Evolutionary conservation across 768 basidiomycete species (phyloP).

Genomic region (Cystofilobasidium bisporidii): DNA sequence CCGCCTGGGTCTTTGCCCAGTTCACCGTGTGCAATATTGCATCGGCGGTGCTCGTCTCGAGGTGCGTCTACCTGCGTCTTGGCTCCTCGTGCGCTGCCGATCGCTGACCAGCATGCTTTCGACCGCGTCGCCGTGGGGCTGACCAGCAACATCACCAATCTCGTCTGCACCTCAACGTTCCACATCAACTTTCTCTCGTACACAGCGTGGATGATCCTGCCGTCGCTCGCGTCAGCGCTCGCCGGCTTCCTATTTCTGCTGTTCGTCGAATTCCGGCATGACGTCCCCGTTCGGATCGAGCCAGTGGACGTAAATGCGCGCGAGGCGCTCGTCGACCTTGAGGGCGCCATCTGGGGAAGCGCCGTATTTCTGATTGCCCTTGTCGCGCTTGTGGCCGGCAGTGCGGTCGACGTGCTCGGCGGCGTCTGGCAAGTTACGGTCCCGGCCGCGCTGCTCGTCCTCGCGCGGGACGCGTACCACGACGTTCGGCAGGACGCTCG

Average conservation of each 20-base stretch:
- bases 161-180: constrained; percentile 56
- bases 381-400: constrained; percentile 62
- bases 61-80: not conserved
- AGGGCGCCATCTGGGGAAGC: constrained; percentile 65
- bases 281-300: constrained; percentile 29
- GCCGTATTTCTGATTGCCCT: constrained; percentile 58
- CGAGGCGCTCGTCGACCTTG: constrained; percentile 59
- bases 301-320: constrained; percentile 44
- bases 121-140: not conserved
- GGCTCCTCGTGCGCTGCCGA: too few relatives aligned
- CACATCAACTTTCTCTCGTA: constrained; percentile 63
- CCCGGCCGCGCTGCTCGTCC: constrained; percentile 66
- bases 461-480: constrained; percentile 53
- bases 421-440: constrained; percentile 52
- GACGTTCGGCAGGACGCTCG: constrained; percentile 32
- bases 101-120: too few relatives aligned
- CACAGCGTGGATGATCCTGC: constrained; percentile 72
- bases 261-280: constrained; percentile 31
- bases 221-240: constrained; percentile 58
- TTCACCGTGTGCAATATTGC: constrained; percentile 62
- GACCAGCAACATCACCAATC: constrained; percentile 80
- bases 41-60: constrained; percentile 58
- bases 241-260: constrained; percentile 49
- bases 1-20: constrained; percentile 45
- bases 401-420: constrained; percentile 43